Evolutionary conservation across 768 basidiomycete species (phyloP).

Genomic region (Infundibulicybe gibba): DNA sequence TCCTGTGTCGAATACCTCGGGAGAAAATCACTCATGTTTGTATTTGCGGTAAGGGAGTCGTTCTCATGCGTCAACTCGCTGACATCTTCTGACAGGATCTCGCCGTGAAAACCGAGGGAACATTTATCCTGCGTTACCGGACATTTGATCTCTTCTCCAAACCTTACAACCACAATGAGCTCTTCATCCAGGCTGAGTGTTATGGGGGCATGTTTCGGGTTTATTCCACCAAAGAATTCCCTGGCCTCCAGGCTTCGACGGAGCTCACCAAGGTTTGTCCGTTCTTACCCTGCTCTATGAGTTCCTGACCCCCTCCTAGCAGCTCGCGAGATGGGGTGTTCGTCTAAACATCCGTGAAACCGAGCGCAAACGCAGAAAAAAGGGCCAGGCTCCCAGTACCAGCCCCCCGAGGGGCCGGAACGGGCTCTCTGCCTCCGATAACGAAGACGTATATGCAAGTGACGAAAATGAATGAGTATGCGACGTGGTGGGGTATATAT

Average conservation of each 20-base stretch:
- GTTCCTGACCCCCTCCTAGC: conserved; percentile 21
- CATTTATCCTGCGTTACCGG: conserved; percentile 62
- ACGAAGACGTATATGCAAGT: conserved; percentile 4
- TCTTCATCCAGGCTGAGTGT: conserved; percentile 57
- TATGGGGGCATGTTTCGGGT: conserved; percentile 63
- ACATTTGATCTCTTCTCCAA: conserved; percentile 58
- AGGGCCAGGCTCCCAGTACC: conserved; percentile 18
- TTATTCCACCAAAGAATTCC: conserved; percentile 71
- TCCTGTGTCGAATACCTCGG: conserved; percentile 53
- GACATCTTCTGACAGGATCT: conserved; percentile 44
- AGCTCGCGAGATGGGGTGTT: conserved; percentile 53
- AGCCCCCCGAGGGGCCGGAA: conserved; percentile 8
- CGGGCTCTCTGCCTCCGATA: conserved; percentile 1
- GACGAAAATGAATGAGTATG: conserved; percentile 1
- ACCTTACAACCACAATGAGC: conserved; percentile 23
- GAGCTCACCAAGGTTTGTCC: conserved; percentile 58
- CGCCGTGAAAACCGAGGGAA: conserved; percentile 67
- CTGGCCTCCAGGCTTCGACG: conserved; percentile 62
- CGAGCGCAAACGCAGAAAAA: conserved; percentile 48
- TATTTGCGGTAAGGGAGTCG: conserved; percentile 50
- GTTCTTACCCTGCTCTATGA: background rate
- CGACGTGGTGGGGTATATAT: too few relatives aligned
- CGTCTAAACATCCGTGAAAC: conserved; percentile 57
- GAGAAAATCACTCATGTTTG: conserved; percentile 55
- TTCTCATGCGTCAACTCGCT: background rate